These are phyloP conservation scores for Durio zibethinus DNA, from an alignment of 345 rosid species.

Conservation along the genomic window DNA sequence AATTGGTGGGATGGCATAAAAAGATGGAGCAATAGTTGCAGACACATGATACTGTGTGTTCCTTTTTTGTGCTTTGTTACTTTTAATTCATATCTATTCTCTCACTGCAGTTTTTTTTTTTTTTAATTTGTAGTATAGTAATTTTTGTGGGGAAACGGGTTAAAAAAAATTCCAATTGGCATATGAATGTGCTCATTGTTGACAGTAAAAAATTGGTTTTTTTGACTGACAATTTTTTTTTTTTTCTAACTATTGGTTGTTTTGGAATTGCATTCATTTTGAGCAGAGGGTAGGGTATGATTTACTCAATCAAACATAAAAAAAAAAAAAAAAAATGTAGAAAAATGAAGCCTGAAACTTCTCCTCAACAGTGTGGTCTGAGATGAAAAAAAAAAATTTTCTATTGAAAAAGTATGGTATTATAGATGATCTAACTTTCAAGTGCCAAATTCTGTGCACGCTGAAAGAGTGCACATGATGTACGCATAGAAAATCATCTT, in stretches of 20 bases:
- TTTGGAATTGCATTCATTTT: not conserved
- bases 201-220: not conserved
- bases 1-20: constrained; percentile 16
- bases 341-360: not conserved
- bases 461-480: not conserved
- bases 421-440: not conserved
- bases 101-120: not conserved
- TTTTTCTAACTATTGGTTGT: not conserved
- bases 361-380: not conserved
- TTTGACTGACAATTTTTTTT: not conserved
- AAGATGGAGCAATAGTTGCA: constrained; percentile 37
- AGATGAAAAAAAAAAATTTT: too few species aligned
- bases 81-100: constrained; percentile 11
- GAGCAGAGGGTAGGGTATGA: constrained; percentile 18
- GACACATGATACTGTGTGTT: constrained; percentile 32
- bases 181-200: constrained; percentile 1
- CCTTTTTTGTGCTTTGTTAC: constrained; percentile 4
- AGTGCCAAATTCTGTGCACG: not conserved
- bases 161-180: constrained; percentile 32
- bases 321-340: too few species aligned
- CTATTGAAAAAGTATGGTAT: not conserved
- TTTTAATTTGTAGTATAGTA: not conserved
- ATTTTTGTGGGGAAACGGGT: constrained; percentile 33
- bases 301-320: constrained; percentile 28
- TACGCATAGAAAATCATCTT: too few species aligned